These are phyloP conservation scores for Microsporum audouinii DNA, from an alignment of 2,329 filamentous ascomycete genomes.

Conservation along the genomic window DNA sequence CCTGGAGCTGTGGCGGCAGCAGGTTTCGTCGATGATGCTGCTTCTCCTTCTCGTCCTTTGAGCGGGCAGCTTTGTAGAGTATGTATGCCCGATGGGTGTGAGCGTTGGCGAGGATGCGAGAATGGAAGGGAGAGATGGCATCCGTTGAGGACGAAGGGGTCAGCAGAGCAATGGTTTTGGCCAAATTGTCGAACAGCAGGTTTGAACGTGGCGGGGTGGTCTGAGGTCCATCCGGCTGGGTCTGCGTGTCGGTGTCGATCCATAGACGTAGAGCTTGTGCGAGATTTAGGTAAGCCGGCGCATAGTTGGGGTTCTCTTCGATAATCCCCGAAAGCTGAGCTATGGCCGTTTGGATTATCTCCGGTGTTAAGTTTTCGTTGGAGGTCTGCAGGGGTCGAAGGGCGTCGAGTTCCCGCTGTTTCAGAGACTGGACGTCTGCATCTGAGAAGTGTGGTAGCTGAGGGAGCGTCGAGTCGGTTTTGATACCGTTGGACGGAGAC, in stretches of 20 bases:
- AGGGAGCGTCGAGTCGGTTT: conserved; percentile 30
- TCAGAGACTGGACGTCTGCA: conserved; percentile 28
- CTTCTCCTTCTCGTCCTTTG: conserved; percentile 1
- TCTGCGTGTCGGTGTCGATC: conserved; percentile 16
- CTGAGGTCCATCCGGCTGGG: conserved; percentile 19
- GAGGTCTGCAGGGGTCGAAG: conserved; percentile 27
- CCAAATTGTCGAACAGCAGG: conserved; percentile 28
- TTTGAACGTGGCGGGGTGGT: conserved; percentile 12
- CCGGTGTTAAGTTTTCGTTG: conserved; percentile 11
- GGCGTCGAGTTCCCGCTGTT: conserved; percentile 31
- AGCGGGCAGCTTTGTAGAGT: conserved; percentile 27
- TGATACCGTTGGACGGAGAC: conserved; percentile 25
- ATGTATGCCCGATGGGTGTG: conserved; percentile 45
- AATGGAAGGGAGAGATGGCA: conserved; percentile 38
- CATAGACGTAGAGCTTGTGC: conserved; percentile 40
- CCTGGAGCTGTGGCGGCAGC: conserved; percentile 23
- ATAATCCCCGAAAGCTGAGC: conserved; percentile 35
- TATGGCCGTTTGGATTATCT: conserved; percentile 25
- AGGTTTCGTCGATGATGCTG: conserved; percentile 9
- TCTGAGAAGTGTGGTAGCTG: conserved; percentile 31
- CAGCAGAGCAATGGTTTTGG: conserved; percentile 36
- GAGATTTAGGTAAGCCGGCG: conserved; percentile 45
- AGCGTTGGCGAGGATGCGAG: conserved; percentile 41
- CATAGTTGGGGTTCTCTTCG: conserved; percentile 36
- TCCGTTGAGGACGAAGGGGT: conserved; percentile 31